phyloP scores from a whole-genome alignment of 1,284 basidiomycete species.

The Ustilago trichophora region DNA sequence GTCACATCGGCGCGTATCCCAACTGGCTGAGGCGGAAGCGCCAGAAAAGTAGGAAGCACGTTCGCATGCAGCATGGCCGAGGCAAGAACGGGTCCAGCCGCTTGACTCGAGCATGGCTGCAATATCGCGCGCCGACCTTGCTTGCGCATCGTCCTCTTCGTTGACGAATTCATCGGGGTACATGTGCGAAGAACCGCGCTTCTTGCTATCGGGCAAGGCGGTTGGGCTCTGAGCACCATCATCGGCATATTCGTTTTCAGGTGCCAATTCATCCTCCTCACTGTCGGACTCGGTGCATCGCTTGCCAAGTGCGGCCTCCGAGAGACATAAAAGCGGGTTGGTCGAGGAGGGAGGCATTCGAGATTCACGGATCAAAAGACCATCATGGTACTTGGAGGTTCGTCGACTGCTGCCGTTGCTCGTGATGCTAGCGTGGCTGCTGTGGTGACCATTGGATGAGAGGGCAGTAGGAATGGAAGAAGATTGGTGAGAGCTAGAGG shows the following conservation, averaged over 20 bases:
- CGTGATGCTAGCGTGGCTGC: constrained; percentile 13
- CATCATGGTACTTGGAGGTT: constrained; percentile 46
- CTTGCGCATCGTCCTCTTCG: constrained; percentile 33
- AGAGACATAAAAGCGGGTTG: constrained; percentile 45
- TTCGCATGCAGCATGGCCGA: constrained; percentile 39
- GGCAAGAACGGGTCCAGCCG: constrained; percentile 38
- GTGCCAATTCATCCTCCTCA: constrained; percentile 35
- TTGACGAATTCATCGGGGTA: constrained; percentile 9
- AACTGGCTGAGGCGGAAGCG: constrained; percentile 33
- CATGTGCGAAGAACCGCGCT: constrained; percentile 13
- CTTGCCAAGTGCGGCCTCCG: constrained; percentile 45
- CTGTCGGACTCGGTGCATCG: constrained; percentile 43
- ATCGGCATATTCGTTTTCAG: constrained; percentile 4
- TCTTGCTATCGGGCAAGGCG: constrained; percentile 5
- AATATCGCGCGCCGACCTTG: constrained; percentile 32
- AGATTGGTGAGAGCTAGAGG: constrained; percentile 17
- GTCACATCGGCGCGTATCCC: constrained; percentile 43
- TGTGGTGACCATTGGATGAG: constrained; percentile 18
- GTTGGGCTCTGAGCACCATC: constrained; percentile 14
- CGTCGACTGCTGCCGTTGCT: constrained; percentile 31
- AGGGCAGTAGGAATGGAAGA: constrained; percentile 20
- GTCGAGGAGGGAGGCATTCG: constrained; percentile 45
- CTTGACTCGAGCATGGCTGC: constrained; percentile 30
- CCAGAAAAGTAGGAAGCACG: constrained; percentile 49
- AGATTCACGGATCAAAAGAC: constrained; percentile 42